Base-by-base conservation (phyloP, 2,329 filamentous ascomycete species). In the Gaeumannomyces sp. region DNA sequence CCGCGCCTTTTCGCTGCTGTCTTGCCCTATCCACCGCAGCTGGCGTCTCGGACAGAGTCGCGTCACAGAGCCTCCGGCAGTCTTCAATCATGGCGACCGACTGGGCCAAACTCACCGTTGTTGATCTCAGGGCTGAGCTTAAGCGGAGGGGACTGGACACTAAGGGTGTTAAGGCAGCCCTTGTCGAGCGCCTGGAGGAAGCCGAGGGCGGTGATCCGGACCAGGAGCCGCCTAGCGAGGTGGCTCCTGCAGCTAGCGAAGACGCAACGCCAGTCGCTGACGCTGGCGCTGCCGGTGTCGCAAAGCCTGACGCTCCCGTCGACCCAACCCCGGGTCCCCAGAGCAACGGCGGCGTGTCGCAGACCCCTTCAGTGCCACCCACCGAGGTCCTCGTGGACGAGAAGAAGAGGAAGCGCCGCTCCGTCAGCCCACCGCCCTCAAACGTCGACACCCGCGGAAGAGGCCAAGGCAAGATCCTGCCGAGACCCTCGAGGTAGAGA, bases 91-190 rank as follows among this genome's bases (percentile, higher is more conserved):
- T 82, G 80, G 72, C 76, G 60, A 76, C 77, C 63, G 82, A 85
- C 70, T 86, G 82, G 79, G 77, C 75, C 67, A 83, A 79, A 75
- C 82, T 88, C 72, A 93, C 91, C 77, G 91, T 94, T 68, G 81
- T 87, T 45, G 89, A 93, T 71, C 83, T 94, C 66, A 90, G 89
- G 76, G 85, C 85, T 28, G 89, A 93, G 79, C 82, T 93, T 58
- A 92, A 91, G 76, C 81, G 80, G 66, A 85, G 90, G 68, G 87
- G 87, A n/a, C 83, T 93, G 56, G 79, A 86, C 7, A 84, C 87
- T 67, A 84, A 85, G 29, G 91, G 91, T 11, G 81, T 92, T 63
- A 91, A 93, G 73, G 82, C 87, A 29, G 90, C 89, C 66, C 83
- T 93, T 60, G 81, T 93, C 65, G 83, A 88, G 66, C 85, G 89